A percentile compares a stretch with the other conserved stretches of the same genome.
Conservation (phyloP, 441 rosid species). For the Raphanus hybrid region DNA sequence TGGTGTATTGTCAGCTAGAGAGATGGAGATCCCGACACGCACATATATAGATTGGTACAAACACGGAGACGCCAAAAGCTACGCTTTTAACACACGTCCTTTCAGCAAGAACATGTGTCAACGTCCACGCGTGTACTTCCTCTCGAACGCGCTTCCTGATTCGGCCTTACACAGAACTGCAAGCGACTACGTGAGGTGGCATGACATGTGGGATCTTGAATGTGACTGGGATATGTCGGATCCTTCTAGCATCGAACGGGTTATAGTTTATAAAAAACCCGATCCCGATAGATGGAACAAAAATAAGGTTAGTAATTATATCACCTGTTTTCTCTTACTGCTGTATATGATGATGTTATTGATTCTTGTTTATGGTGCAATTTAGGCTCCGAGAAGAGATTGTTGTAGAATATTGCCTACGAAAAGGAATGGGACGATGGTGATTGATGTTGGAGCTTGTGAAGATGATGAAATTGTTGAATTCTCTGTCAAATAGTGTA, state of each 20-base stretch:
- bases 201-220: conserved; percentile 35
- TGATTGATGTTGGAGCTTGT: conserved; percentile 58
- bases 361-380: not conserved
- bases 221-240: conserved; percentile 59
- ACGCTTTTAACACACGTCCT: conserved; percentile 68
- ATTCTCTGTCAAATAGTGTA: conserved; percentile 15
- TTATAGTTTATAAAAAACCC: conserved; percentile 59
- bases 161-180: conserved; percentile 40
- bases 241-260: conserved; percentile 49
- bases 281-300: conserved; percentile 68
- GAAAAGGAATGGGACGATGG: conserved; percentile 50
- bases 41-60: conserved; percentile 75
- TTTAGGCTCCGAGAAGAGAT: conserved; percentile 59
- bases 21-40: conserved; percentile 57
- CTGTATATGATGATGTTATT: not conserved
- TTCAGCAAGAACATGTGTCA: conserved; percentile 52
- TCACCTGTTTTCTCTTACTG: not conserved
- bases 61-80: conserved; percentile 45
- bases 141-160: conserved; percentile 51
- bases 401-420: conserved; percentile 58
- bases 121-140: conserved; percentile 55
- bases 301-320: conserved; percentile 41
- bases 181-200: conserved; percentile 51
- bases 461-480: conserved; percentile 52
- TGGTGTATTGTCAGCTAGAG: conserved; percentile 56